phyloP scores from a whole-genome alignment of 2,329 filamentous ascomycete genomes.

The Apiospora kogelbergensis region DNA sequence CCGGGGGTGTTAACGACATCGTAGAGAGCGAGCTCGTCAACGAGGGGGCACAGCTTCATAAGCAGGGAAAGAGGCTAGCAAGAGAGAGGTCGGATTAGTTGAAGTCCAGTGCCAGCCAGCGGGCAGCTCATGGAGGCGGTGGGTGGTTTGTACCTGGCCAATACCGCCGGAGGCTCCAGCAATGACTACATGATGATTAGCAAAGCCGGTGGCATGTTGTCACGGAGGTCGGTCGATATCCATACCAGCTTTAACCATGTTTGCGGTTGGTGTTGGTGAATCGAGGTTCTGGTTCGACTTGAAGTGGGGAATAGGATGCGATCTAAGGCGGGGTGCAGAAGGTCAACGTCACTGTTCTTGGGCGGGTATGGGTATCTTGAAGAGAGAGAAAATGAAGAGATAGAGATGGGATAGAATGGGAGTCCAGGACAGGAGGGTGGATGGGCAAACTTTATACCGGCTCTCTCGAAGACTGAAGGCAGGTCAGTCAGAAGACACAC shows the following conservation, averaged over 20 bases:
- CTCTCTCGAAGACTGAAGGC: neutral
- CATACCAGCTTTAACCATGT: constrained; percentile 64
- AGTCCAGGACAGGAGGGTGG: neutral
- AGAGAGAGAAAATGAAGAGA: neutral
- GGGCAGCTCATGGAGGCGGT: neutral
- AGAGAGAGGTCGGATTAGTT: neutral
- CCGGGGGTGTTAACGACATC: constrained; percentile 99
- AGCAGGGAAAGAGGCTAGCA: constrained; percentile 89
- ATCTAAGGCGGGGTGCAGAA: constrained; percentile 8
- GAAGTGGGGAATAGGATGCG: constrained; percentile 5
- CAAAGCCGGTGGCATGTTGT: neutral
- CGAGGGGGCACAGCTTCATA: constrained; percentile 83
- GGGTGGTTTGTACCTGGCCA: constrained; percentile 71
- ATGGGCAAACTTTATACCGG: neutral
- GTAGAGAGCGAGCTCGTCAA: constrained; percentile 94
- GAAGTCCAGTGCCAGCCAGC: neutral
- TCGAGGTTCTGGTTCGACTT: neutral
- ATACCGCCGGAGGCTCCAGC: constrained; percentile 98
- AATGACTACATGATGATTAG: constrained; percentile 56
- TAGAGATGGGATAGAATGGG: neutral
- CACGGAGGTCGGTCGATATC: constrained; percentile 3
- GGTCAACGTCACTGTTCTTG: neutral
- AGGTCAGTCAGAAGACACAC: constrained; percentile 1
- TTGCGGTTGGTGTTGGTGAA: constrained; percentile 21
- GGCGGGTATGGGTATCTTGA: neutral